Conservation (phyloP, 1,284 basidiomycete genomes). For the Sanghuangporus weigelae region DNA sequence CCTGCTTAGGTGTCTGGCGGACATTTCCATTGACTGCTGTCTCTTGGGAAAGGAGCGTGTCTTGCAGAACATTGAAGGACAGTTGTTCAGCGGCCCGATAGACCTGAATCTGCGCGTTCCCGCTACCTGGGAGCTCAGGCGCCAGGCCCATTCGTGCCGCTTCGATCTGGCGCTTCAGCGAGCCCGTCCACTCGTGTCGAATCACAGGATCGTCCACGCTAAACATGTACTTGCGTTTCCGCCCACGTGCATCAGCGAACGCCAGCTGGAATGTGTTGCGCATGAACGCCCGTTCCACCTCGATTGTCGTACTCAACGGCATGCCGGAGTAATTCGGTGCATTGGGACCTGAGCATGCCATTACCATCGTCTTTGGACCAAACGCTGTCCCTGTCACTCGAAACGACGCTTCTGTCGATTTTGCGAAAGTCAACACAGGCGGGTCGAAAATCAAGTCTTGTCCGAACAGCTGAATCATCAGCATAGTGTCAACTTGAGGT, state of each 20-base stretch:
- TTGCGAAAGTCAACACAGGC: slow-evolving; percentile 70
- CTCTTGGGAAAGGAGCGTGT: slow-evolving; percentile 55
- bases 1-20: neutral
- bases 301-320: slow-evolving; percentile 68
- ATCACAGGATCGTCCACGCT: slow-evolving; percentile 76
- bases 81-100: slow-evolving; percentile 63
- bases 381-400: slow-evolving; percentile 77
- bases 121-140: slow-evolving; percentile 19
- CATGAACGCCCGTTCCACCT: slow-evolving; percentile 90
- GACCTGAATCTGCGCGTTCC: slow-evolving; percentile 40
- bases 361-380: slow-evolving; percentile 76
- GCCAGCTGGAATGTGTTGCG: slow-evolving; percentile 88
- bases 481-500: slow-evolving; percentile 70
- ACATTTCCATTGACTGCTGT: slow-evolving; percentile 10
- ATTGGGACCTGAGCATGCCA: slow-evolving; percentile 75
- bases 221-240: slow-evolving; percentile 88
- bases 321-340: slow-evolving; percentile 77
- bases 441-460: slow-evolving; percentile 86
- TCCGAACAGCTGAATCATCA: slow-evolving; percentile 78
- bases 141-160: slow-evolving; percentile 33
- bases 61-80: slow-evolving; percentile 78
- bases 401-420: slow-evolving; percentile 78
- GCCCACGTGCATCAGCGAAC: slow-evolving; percentile 66
- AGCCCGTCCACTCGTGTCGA: slow-evolving; percentile 69
- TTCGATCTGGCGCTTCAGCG: slow-evolving; percentile 66